Evolutionary conservation across 495 filamentous ascomycete species (phyloP).

Genomic region (Lichenothelia convexa): DNA sequence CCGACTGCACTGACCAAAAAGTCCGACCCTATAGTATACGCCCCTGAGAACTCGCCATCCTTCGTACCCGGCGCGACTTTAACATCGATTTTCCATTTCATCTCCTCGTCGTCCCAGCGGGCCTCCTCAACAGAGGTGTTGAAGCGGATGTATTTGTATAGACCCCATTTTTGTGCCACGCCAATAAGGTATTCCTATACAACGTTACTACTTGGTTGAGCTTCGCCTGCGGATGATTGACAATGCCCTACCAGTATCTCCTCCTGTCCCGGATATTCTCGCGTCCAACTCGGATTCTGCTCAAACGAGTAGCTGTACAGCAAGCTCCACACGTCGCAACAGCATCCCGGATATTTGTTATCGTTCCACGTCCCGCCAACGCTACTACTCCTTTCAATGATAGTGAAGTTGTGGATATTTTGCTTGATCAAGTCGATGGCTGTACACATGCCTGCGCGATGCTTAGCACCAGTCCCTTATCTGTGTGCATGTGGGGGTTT

Average conservation of each 20-base stretch:
- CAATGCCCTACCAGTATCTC: conserved; percentile 31
- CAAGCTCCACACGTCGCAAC: conserved; percentile 32
- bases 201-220: background rate
- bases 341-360: conserved; percentile 34
- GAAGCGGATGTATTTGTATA: conserved; percentile 38
- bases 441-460: conserved; percentile 26
- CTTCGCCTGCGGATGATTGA: background rate
- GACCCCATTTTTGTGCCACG: conserved; percentile 40
- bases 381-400: conserved; percentile 33
- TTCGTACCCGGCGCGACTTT: conserved; percentile 24
- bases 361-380: conserved; percentile 40
- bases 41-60: conserved; percentile 25
- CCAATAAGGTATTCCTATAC: conserved; percentile 31
- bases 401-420: conserved; percentile 35
- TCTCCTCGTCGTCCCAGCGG: conserved; percentile 35
- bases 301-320: conserved; percentile 51
- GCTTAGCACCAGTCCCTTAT: background rate
- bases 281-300: conserved; percentile 43
- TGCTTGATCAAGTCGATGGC: conserved; percentile 38
- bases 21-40: conserved; percentile 31
- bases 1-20: conserved; percentile 48
- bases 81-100: conserved; percentile 36
- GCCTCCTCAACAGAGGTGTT: conserved; percentile 31
- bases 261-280: conserved; percentile 43
- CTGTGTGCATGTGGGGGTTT: background rate